phyloP scores from a whole-genome alignment of 106 monocot species.

The Gastrodia elata region DNA sequence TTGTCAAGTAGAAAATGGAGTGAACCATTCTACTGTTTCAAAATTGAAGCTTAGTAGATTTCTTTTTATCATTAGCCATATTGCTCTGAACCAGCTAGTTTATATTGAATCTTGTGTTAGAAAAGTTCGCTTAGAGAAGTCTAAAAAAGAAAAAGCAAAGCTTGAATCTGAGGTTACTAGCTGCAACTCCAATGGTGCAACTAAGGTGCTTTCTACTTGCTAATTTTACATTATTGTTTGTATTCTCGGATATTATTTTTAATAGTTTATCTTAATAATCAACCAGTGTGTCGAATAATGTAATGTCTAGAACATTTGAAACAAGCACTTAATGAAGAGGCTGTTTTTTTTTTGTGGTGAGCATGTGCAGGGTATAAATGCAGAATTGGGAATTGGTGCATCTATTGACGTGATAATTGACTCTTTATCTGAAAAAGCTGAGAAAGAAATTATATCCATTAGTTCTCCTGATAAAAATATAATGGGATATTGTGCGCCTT shows the following conservation, averaged over 20 bases:
- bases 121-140: constrained; percentile 66
- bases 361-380: constrained; percentile 70
- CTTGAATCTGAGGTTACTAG: constrained; percentile 21
- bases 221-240: neutral
- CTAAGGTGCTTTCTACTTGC: constrained; percentile 23
- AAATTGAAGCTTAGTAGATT: constrained; percentile 63
- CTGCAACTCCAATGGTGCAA: constrained; percentile 13
- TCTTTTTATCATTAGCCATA: constrained; percentile 78
- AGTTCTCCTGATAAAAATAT: constrained; percentile 45
- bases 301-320: neutral
- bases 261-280: neutral
- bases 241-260: neutral
- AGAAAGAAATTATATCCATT: constrained; percentile 84
- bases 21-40: constrained; percentile 17
- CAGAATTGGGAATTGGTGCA: constrained; percentile 77
- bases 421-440: constrained; percentile 71
- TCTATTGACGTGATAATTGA: constrained; percentile 76
- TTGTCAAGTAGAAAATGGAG: constrained; percentile 11
- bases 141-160: constrained; percentile 45
- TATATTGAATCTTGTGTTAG: constrained; percentile 69
- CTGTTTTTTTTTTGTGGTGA: neutral
- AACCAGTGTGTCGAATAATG: neutral
- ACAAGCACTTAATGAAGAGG: neutral
- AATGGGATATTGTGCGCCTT: constrained; percentile 71
- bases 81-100: constrained; percentile 82